Percentiles rank a stretch among this genome's conserved stretches.
Conservation (phyloP, 148 eudicot genomes). For the Heliosperma pusillum region DNA sequence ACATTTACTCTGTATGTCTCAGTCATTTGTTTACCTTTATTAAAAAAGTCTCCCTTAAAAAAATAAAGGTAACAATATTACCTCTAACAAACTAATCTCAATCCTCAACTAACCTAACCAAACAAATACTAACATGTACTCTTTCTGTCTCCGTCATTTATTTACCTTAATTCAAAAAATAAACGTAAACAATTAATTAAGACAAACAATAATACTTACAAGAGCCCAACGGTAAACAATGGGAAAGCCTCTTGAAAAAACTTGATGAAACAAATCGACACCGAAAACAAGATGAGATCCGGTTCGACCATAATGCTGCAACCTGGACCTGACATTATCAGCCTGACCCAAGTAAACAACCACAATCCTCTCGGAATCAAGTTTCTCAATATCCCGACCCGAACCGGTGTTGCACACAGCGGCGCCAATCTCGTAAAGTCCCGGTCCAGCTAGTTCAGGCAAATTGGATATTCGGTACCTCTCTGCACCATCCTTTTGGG, state of each 20-base stretch:
- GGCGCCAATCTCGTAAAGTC: constrained; percentile 81
- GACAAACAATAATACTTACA: constrained; percentile 41
- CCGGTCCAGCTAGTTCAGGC: constrained; percentile 55
- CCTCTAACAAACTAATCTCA: not conserved
- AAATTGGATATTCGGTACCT: constrained; percentile 72
- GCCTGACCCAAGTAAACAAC: constrained; percentile 88
- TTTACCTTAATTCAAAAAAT: not conserved
- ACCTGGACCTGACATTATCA: constrained; percentile 72
- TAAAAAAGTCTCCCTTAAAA: too few relatives aligned
- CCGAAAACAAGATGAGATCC: constrained; percentile 69
- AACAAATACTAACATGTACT: not conserved
- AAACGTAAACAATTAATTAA: too few relatives aligned
- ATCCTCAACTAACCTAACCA: too few relatives aligned
- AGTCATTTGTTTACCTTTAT: too few relatives aligned
- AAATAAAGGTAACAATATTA: too few relatives aligned
- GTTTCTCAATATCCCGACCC: constrained; percentile 39
- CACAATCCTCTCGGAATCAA: constrained; percentile 42
- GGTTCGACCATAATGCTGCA: constrained; percentile 71
- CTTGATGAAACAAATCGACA: constrained; percentile 44
- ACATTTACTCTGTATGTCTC: not conserved
- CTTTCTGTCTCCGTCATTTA: not conserved
- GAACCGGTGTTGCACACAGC: constrained; percentile 28
- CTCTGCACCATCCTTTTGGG: constrained; percentile 66
- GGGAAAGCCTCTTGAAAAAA: constrained; percentile 57
- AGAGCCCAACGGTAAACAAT: constrained; percentile 85